Percentiles rank a stretch among this genome's conserved stretches.
phyloP scores from a whole-genome alignment of 257 asterid genomes.

The Nicotiana attenuata region DNA sequence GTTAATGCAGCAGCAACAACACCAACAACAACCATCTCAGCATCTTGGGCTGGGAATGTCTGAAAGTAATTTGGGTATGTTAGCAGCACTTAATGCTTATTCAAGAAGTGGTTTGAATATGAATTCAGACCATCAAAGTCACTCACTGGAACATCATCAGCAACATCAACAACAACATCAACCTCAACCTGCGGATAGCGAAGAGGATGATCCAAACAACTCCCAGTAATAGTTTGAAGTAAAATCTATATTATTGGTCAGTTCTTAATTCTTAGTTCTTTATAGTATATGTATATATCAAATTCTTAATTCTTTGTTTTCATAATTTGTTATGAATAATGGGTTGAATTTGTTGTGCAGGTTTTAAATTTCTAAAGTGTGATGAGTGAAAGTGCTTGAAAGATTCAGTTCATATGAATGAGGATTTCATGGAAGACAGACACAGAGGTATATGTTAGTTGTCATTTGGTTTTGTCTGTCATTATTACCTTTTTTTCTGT shows the following conservation, averaged over 20 bases:
- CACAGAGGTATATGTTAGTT: slow-evolving; percentile 27
- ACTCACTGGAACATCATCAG: slow-evolving; percentile 27
- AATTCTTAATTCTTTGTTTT: not conserved
- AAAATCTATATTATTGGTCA: not conserved
- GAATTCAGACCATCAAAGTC: slow-evolving; percentile 21
- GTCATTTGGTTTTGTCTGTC: slow-evolving; percentile 24
- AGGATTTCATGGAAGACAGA: slow-evolving; percentile 19
- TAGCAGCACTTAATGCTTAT: slow-evolving; percentile 46
- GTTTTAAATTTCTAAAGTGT: not conserved
- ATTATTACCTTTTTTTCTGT: not conserved
- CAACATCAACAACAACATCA: slow-evolving; percentile 17
- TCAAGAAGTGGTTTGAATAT: slow-evolving; percentile 35
- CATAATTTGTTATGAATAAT: not conserved
- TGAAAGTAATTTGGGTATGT: slow-evolving; percentile 49
- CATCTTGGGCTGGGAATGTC: slow-evolving; percentile 43
- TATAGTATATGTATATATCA: not conserved
- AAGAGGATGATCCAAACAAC: slow-evolving; percentile 38
- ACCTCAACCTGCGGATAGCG: slow-evolving; percentile 38
- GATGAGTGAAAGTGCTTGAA: slow-evolving; percentile 14
- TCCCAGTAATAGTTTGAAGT: slow-evolving; percentile 23
- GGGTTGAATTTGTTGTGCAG: not conserved
- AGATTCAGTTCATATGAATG: not conserved
- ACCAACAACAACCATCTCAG: slow-evolving; percentile 29
- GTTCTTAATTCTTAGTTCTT: not conserved
- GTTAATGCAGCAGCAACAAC: slow-evolving; percentile 28